Base-by-base conservation (phyloP, 1,139 yeast genomes). In the Yamadazyma trypodendri region DNA sequence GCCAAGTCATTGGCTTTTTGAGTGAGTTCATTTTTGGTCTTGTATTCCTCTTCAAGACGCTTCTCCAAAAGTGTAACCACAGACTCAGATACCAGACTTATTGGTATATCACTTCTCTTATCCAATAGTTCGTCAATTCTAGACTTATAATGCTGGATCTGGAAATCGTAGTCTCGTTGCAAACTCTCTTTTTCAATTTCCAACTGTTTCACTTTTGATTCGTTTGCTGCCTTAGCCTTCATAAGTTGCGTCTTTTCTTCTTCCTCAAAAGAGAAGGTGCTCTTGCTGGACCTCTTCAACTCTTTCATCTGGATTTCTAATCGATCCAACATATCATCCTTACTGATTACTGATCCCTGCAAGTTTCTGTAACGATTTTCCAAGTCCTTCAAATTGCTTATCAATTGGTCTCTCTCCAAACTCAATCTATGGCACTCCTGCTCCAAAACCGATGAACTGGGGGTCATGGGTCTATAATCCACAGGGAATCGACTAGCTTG, bases 151-250 rank as follows among this genome's bases (percentile, higher is more conserved):
- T 51, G 59, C 28, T 33, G 40, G 5, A 60, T 34, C 34, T 68
- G 68, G 15, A 58, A 51, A 27, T 67, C 66, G 33, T 54, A 51
- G 17, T 61, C 63, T 16, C 59, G 60, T 34, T 58, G 59, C 31
- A 64, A 25, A 14, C 60, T 56, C 18, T 65, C 70, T 21, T 61
- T 49, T 28, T 72, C 77, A 17, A 59, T 48, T 40, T 65, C 61
- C 24, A 68, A 45, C 18, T 63, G 48, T 36, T 63, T 63, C 18
- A 70, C 49, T 37, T 58, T 58, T n/a, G 60, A 54, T 32, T 69
- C 73, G 40, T 59, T 60, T 4, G 54, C 53, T 2, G 63, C 49
- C 35, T 61, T 66, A 3, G 60, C 44, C 42, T 50, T 63, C 35
- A 64, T 35, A 12, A 65, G 43, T 21, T 60, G 66, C 12, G 60